Evolutionary conservation across 495 filamentous ascomycete genomes (phyloP).

Genomic region (Talaromyces ruber): DNA sequence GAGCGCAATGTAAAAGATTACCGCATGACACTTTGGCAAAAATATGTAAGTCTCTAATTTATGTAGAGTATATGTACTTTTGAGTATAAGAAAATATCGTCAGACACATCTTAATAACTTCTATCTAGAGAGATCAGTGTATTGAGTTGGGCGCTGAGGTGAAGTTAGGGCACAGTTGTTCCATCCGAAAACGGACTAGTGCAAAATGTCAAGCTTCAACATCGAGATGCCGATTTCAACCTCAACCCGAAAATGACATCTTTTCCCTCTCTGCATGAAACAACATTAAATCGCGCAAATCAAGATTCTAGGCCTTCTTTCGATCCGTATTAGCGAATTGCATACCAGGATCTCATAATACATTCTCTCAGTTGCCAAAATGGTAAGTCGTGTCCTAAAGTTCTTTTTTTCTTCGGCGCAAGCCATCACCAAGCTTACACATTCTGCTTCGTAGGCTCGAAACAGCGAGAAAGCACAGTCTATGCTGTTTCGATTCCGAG

Average conservation of each 20-base stretch:
- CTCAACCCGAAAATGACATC: neutral
- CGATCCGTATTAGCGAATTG: neutral
- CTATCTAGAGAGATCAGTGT: neutral
- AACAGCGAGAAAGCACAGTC: constrained; percentile 99
- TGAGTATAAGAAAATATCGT: neutral
- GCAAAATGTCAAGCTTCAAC: neutral
- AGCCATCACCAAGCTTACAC: constrained; percentile 13
- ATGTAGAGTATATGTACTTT: neutral
- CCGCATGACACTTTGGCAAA: too few relatives aligned
- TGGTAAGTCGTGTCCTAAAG: constrained; percentile 9
- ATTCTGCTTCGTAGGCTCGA: constrained; percentile 43
- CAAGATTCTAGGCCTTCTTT: neutral
- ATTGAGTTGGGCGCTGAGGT: neutral
- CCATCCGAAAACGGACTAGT: neutral
- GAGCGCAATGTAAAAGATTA: too few relatives aligned
- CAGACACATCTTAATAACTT: neutral
- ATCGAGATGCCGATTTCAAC: neutral
- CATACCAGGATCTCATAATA: neutral
- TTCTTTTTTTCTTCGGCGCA: constrained; percentile 12
- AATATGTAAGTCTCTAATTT: too few relatives aligned
- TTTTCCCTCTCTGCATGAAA: neutral
- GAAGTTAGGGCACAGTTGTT: neutral
- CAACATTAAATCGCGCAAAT: neutral
- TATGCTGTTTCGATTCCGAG: constrained; percentile 99
- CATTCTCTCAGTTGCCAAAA: neutral